Conservation (phyloP, 805 yeast genomes). For the Saturnispora sekii region DNA sequence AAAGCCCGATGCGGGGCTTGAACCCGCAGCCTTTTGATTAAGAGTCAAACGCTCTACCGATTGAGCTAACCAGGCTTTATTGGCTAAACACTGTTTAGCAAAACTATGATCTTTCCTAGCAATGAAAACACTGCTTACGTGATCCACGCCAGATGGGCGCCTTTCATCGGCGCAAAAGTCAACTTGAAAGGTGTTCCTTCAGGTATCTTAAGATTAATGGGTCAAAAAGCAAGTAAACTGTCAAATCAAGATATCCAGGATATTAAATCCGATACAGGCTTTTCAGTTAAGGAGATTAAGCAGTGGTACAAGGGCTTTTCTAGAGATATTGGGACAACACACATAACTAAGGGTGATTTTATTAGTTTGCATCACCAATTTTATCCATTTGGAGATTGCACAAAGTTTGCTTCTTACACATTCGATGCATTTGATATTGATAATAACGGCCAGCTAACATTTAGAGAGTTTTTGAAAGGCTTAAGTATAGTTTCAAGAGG, state of each 20-base stretch:
- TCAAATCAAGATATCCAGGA: conserved; percentile 83
- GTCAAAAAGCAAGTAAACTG: conserved; percentile 86
- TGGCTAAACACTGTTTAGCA: no score
- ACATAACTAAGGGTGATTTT: conserved; percentile 77
- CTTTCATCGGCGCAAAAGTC: no score
- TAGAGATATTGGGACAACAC: conserved; percentile 90
- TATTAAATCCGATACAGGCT: conserved; percentile 77
- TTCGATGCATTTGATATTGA: conserved; percentile 86
- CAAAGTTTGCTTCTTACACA: conserved; percentile 78
- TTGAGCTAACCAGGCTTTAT: conserved; percentile 16
- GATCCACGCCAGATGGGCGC: no score
- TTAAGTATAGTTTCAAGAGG: conserved; percentile 84
- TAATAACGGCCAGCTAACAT: conserved; percentile 71
- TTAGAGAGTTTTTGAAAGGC: conserved; percentile 86
- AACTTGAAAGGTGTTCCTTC: no score
- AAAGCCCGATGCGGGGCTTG: conserved; percentile 17
- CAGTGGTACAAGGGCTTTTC: conserved; percentile 98
- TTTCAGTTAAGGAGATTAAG: conserved; percentile 87
- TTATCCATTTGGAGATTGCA: conserved; percentile 97
- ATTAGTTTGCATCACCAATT: conserved; percentile 89
- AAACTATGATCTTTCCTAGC: no score
- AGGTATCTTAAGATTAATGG: conserved; percentile 43
- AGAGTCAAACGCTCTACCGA: conserved; percentile 18
- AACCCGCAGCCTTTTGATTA: conserved; percentile 17
- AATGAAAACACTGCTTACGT: background rate